Conservation (phyloP, 805 yeast species). For the Zygoascus biomembranicola region DNA sequence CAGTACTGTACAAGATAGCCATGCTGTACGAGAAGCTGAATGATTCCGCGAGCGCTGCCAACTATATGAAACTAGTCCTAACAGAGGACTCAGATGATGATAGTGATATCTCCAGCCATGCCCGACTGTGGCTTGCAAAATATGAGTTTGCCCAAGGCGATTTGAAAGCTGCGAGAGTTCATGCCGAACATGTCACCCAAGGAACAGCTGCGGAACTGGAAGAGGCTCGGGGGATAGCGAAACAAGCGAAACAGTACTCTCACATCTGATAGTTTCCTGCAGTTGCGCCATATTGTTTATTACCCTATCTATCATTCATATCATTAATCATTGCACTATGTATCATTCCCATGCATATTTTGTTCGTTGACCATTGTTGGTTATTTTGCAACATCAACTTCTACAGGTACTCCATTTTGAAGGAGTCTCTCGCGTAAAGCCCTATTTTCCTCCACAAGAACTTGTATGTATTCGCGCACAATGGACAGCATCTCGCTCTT, state of each 20-base stretch:
- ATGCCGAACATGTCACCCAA: slow-evolving; percentile 60
- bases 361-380: slow-evolving; percentile 4
- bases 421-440: slow-evolving; percentile 18
- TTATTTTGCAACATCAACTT: not conserved
- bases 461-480: slow-evolving; percentile 21
- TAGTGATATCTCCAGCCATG: slow-evolving; percentile 64
- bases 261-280: slow-evolving; percentile 2
- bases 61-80: slow-evolving; percentile 56
- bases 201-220: slow-evolving; percentile 84
- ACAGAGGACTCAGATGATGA: slow-evolving; percentile 60
- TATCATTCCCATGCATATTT: not conserved
- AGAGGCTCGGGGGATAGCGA: slow-evolving; percentile 75
- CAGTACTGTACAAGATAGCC: slow-evolving; percentile 60
- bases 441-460: slow-evolving; percentile 21
- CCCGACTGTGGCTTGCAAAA: slow-evolving; percentile 80
- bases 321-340: not conserved
- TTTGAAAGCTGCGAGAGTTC: slow-evolving; percentile 60
- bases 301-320: not conserved
- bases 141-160: slow-evolving; percentile 48
- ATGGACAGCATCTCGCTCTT: slow-evolving; percentile 23
- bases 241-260: slow-evolving; percentile 13
- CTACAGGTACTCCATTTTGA: slow-evolving; percentile 12
- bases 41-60: slow-evolving; percentile 45
- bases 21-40: slow-evolving; percentile 49
- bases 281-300: not conserved